These are phyloP conservation scores for Vicia sativa DNA, from an alignment of 306 rosid genomes.

Conservation along the genomic window DNA sequence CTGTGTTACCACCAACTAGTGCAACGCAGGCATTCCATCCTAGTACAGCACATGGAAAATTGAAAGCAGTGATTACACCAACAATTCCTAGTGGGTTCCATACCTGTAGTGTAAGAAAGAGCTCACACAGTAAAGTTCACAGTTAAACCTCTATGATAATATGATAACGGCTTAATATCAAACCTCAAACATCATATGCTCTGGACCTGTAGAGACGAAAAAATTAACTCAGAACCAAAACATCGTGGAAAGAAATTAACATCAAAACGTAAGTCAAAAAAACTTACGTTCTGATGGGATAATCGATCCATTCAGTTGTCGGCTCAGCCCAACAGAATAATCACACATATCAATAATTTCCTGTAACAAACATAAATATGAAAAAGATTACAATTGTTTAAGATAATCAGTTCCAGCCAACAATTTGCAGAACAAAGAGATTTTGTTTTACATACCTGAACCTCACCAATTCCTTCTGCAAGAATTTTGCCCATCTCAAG, in stretches of 20 bases:
- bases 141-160: constrained; percentile 3
- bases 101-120: constrained; percentile 52
- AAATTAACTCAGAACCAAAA: constrained; percentile 32
- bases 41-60: constrained; percentile 98
- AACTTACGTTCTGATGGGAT: constrained; percentile 97
- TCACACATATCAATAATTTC: constrained; percentile 99
- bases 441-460: constrained; percentile 62
- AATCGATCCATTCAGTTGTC: constrained; percentile 86
- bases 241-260: constrained; percentile 15
- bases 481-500: constrained; percentile 98
- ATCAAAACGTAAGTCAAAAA: constrained; percentile 27
- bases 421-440: constrained; percentile 2
- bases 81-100: constrained; percentile 97
- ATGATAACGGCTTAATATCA: constrained; percentile 14
- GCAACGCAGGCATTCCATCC: constrained; percentile 99
- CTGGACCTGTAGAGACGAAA: constrained; percentile 81
- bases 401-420: no score
- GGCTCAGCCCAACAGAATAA: constrained; percentile 88
- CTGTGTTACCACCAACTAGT: constrained; percentile 85
- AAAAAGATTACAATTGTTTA: no score
- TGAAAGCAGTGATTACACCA: constrained; percentile 98
- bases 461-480: constrained; percentile 98
- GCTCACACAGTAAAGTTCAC: constrained; percentile 16
- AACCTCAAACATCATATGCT: constrained; percentile 97
- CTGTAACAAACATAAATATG: constrained; percentile 55